phyloP scores from a whole-genome alignment of 306 rosid species.

The Echinosophora koreensis region DNA sequence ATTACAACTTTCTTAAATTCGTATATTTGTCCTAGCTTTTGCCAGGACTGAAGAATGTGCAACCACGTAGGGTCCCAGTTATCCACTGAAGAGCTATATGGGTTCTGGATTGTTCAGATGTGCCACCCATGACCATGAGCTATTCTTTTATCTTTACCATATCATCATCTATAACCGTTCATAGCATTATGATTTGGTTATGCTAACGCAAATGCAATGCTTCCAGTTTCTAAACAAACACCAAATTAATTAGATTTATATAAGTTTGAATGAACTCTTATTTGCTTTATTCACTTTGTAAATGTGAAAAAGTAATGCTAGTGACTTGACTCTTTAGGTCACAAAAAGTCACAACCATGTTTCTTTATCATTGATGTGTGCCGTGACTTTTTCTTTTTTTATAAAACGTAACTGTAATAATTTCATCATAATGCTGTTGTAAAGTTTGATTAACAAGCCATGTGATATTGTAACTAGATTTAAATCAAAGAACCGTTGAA shows the following conservation, averaged over 20 bases:
- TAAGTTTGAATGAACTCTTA: slow-evolving; percentile 3
- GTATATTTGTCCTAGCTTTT: slow-evolving; percentile 42
- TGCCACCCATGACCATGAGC: not conserved
- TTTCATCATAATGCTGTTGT: not conserved
- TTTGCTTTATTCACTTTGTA: slow-evolving; percentile 1
- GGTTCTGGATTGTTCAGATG: not conserved
- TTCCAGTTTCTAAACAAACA: not conserved
- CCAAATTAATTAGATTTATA: not conserved
- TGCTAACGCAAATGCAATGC: not conserved
- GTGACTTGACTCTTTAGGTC: slow-evolving; percentile 27
- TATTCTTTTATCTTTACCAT: not conserved
- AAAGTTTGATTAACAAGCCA: slow-evolving; percentile 31
- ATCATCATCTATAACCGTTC: too few relatives aligned
- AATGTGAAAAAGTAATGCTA: not conserved
- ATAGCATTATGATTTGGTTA: too few relatives aligned
- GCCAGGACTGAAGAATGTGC: slow-evolving; percentile 15
- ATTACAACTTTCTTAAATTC: slow-evolving; percentile 50
- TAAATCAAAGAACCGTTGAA: not conserved
- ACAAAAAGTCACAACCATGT: slow-evolving; percentile 19
- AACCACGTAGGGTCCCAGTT: slow-evolving; percentile 49
- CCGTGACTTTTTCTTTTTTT: not conserved
- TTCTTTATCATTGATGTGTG: not conserved
- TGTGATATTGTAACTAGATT: slow-evolving; percentile 23
- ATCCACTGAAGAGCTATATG: slow-evolving; percentile 8
- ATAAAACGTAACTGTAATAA: not conserved